Evolutionary conservation across 371 early-diverging fungal genomes (phyloP), one percentile per base, ranked within the genome.

Genomic region (Mortierella sp.): DNA sequence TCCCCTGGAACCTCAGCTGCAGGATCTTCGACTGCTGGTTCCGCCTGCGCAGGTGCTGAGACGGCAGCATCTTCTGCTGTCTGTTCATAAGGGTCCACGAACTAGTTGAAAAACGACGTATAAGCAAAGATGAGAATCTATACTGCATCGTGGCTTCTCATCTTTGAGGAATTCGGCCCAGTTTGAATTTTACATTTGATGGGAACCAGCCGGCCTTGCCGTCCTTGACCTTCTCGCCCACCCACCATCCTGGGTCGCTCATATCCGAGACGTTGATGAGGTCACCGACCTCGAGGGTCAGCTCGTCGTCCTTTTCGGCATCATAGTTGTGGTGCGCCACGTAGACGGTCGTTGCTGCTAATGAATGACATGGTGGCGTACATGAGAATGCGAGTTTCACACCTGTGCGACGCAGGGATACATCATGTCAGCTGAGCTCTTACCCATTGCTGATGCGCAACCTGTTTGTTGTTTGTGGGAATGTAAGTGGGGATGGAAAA

Each of bases 141-240:
- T 12, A n/a, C n/a, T n/a, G n/a, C n/a, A n/a, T 31, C 49, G 21
- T 49, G 37, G 27, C 4, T 50, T n/a, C n/a, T n/a, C n/a, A n/a
- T n/a, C n/a, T n/a, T n/a, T n/a, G n/a, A n/a, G n/a, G n/a, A n/a
- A n/a, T n/a, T n/a, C n/a, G n/a, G n/a, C n/a, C n/a, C n/a, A n/a
- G 30, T 37, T 11, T 50, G 14, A 27, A 7, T 50, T 59, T 80
- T 82, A 90, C 91, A 60, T 92, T 92, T 62, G 91, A 87, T 44
- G 93, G 93, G 61, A 92, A 92, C 82, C 82, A 89, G 17, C 93
- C 93, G 55, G 66, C 56, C 37, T 84, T 75, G 32, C 85, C 84
- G 48, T 79, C 80, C 28, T 82, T 81, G 60, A 83, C 79, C 54
- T 80, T 86, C 56, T 81, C 80, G 14, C 93, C 92, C 14, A 85